A percentile compares a stretch with the other conserved stretches of the same genome.
Conservation (phyloP, 352 stramenopile species). For the Pythium utonaiense region DNA sequence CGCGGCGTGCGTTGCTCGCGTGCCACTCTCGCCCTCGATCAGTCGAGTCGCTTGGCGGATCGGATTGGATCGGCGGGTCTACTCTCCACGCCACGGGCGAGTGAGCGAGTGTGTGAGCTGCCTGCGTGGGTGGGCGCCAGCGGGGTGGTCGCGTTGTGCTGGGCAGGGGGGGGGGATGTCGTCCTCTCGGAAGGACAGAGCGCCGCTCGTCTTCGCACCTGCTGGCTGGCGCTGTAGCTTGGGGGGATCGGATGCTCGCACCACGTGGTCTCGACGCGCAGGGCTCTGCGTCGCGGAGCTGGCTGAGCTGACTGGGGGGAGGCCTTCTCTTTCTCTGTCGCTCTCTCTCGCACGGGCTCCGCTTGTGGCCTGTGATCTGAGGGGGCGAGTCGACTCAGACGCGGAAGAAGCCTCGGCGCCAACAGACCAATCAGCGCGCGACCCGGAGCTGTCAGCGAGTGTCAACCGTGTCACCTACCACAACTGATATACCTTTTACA, state of each 20-base stretch:
- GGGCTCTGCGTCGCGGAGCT: too few species aligned
- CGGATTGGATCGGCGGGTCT: too few species aligned
- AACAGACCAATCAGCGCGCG: conserved; percentile 18
- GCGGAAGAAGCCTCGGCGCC: conserved; percentile 18
- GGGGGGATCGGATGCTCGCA: background rate
- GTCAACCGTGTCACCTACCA: conserved; percentile 17
- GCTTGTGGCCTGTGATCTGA: conserved; percentile 15
- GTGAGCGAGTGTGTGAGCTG: too few species aligned
- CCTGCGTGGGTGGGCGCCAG: background rate
- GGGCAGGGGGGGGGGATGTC: background rate
- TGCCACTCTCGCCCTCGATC: too few species aligned
- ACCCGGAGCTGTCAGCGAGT: conserved; percentile 15
- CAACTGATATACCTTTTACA: background rate
- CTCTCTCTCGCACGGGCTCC: background rate
- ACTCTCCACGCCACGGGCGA: too few species aligned
- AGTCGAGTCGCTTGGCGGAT: too few species aligned
- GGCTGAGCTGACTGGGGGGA: too few species aligned
- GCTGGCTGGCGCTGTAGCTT: background rate
- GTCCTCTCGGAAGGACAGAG: conserved; percentile 1
- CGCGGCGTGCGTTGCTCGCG: background rate
- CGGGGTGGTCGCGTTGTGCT: conserved; percentile 6
- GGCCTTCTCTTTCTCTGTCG: background rate
- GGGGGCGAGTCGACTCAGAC: conserved; percentile 14
- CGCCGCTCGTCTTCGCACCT: background rate
- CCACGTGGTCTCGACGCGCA: background rate